Percentiles rank a stretch among this genome's conserved stretches.
Conservation (phyloP, 2,329 filamentous ascomycete genomes). For the Septoria linicola region DNA sequence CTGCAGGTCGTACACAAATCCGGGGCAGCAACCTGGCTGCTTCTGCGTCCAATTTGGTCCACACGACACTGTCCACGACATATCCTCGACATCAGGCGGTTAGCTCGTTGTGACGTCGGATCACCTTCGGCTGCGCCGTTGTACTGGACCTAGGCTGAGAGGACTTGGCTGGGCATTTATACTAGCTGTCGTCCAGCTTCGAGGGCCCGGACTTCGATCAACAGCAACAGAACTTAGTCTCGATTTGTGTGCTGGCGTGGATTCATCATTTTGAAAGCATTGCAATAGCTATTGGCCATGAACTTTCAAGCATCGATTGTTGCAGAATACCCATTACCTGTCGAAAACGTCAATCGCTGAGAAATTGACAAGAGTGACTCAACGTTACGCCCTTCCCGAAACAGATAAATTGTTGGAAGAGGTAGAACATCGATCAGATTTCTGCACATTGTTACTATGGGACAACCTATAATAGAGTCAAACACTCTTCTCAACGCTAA, state of each 20-base stretch:
- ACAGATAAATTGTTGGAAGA: background rate
- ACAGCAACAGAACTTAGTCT: background rate
- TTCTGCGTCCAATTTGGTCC: conserved; percentile 3
- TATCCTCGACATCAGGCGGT: conserved; percentile 10
- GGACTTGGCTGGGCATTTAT: background rate
- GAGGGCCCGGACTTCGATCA: no score
- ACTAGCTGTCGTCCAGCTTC: background rate
- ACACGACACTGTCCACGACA: conserved; percentile 15
- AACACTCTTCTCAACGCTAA: conserved; percentile 49
- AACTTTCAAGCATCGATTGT: conserved; percentile 33
- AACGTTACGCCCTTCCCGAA: conserved; percentile 16
- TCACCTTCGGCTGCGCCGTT: conserved; percentile 9
- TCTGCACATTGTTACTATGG: conserved; percentile 19
- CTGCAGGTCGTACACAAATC: conserved; percentile 1
- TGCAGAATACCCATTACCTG: conserved; percentile 31
- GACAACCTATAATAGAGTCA: conserved; percentile 36
- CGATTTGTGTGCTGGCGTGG: background rate
- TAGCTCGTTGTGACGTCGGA: conserved; percentile 23
- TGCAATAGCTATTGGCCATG: no score
- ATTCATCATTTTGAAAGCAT: no score
- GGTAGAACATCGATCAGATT: background rate
- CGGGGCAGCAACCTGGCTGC: conserved; percentile 7
- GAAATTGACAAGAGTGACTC: conserved; percentile 8
- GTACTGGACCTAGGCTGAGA: background rate
- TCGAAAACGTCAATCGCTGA: conserved; percentile 35